A percentile compares a stretch with the other conserved stretches of the same genome.
Evolutionary conservation across 2,329 filamentous ascomycete genomes (phyloP).

Genomic region (Venturia carpophila): DNA sequence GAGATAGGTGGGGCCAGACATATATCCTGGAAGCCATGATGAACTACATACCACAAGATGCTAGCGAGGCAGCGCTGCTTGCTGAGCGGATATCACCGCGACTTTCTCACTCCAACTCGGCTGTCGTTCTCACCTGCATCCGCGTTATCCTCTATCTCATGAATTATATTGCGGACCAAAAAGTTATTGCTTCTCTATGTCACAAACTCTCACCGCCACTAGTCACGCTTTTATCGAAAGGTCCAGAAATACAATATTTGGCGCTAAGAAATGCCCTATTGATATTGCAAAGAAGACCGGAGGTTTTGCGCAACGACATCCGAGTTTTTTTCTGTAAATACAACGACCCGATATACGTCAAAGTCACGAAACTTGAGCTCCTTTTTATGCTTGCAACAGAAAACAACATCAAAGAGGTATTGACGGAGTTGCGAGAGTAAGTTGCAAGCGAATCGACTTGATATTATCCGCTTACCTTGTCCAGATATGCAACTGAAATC

Average conservation of each 20-base stretch:
- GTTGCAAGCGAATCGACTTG: constrained; percentile 22
- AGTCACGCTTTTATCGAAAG: constrained; percentile 90
- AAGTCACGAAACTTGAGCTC: constrained; percentile 95
- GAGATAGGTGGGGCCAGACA: constrained; percentile 87
- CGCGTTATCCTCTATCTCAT: constrained; percentile 94
- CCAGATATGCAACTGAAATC: constrained; percentile 83
- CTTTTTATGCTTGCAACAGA: constrained; percentile 98
- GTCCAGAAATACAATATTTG: constrained; percentile 96
- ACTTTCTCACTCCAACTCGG: constrained; percentile 91
- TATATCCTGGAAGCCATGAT: constrained; percentile 97
- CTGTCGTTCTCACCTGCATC: constrained; percentile 92
- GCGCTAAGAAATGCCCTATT: constrained; percentile 88
- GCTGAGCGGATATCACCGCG: constrained; percentile 94
- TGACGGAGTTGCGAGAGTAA: constrained; percentile 86
- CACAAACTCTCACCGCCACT: constrained; percentile 90
- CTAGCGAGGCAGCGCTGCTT: constrained; percentile 75
- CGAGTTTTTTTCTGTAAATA: constrained; percentile 99
- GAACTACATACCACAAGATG: constrained; percentile 93
- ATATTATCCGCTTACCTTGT: neutral
- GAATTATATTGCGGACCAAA: constrained; percentile 95
- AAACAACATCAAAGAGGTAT: constrained; percentile 88
- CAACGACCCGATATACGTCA: constrained; percentile 98
- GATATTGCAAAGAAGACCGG: constrained; percentile 85
- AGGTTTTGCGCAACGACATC: constrained; percentile 92
- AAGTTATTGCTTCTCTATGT: constrained; percentile 77